Conservation (phyloP, 805 yeast genomes). For the Zygosaccharomyces siamensis region DNA sequence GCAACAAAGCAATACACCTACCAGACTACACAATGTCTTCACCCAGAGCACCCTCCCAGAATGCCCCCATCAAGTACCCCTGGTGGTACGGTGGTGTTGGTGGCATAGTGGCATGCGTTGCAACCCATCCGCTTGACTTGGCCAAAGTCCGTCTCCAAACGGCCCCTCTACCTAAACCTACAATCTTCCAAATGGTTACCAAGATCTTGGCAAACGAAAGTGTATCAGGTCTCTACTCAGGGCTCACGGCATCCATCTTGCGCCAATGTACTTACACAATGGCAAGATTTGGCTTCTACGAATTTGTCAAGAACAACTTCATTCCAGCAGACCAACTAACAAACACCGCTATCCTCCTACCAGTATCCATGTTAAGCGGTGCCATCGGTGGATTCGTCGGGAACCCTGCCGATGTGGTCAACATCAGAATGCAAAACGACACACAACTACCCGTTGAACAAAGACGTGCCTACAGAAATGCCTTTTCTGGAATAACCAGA, state of each 20-base stretch:
- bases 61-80: conserved; percentile 33
- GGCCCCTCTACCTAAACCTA: conserved; percentile 60
- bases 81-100: conserved; percentile 70
- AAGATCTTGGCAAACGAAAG: conserved; percentile 44
- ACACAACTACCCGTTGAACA: conserved; percentile 57
- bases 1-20: not conserved
- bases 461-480: conserved; percentile 71
- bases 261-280: conserved; percentile 89
- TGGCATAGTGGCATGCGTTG: conserved; percentile 60
- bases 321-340: conserved; percentile 43
- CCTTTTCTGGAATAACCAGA: conserved; percentile 66
- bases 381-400: conserved; percentile 82
- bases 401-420: conserved; percentile 82
- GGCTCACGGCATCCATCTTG: conserved; percentile 72
- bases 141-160: conserved; percentile 87
- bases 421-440: conserved; percentile 89
- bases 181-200: conserved; percentile 49
- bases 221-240: conserved; percentile 65
- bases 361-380: conserved; percentile 82
- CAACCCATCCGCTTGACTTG: conserved; percentile 78
- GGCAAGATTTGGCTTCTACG: conserved; percentile 83
- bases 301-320: conserved; percentile 57
- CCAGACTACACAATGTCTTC: not conserved
- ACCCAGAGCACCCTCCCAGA: not conserved
- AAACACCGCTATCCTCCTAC: conserved; percentile 56